Evolutionary conservation across 371 early-diverging fungal species (phyloP).

Genomic region (Rhizomucor pusillus): DNA sequence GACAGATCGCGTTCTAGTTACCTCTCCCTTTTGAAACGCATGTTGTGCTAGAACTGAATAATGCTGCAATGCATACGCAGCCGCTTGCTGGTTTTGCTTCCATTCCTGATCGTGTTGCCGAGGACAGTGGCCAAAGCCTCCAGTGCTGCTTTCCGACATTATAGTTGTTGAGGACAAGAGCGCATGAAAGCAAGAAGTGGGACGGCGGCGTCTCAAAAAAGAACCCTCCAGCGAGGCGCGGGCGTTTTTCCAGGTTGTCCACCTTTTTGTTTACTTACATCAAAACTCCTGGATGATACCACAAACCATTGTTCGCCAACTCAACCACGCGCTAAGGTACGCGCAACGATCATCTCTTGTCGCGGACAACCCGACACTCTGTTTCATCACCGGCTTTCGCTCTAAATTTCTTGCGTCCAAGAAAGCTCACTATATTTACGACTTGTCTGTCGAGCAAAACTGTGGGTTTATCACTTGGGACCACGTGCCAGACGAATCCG

Average conservation of each 20-base stretch:
- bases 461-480: conserved; percentile 38
- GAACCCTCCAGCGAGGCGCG: too few relatives aligned
- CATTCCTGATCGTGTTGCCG: conserved; percentile 4
- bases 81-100: conserved; percentile 4
- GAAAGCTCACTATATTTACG: conserved; percentile 24
- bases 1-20: not conserved
- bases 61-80: conserved; percentile 9
- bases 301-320: not conserved
- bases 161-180: too few relatives aligned
- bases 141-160: too few relatives aligned
- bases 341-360: not conserved
- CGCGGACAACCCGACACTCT: conserved; percentile 17
- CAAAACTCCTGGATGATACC: too few relatives aligned
- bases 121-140: not conserved
- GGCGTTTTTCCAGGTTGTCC: too few relatives aligned
- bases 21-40: conserved; percentile 2
- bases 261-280: too few relatives aligned
- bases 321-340: not conserved
- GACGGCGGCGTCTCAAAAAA: too few relatives aligned
- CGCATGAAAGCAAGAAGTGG: too few relatives aligned
- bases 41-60: conserved; percentile 6
- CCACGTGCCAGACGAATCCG: conserved; percentile 19
- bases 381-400: conserved; percentile 44
- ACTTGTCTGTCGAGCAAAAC: conserved; percentile 11
- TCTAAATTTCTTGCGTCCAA: conserved; percentile 30